Evolutionary conservation across 2,329 filamentous ascomycete species (phyloP), one percentile per base, ranked within the genome.

Genomic region (Pseudocercospora fijiensis): DNA sequence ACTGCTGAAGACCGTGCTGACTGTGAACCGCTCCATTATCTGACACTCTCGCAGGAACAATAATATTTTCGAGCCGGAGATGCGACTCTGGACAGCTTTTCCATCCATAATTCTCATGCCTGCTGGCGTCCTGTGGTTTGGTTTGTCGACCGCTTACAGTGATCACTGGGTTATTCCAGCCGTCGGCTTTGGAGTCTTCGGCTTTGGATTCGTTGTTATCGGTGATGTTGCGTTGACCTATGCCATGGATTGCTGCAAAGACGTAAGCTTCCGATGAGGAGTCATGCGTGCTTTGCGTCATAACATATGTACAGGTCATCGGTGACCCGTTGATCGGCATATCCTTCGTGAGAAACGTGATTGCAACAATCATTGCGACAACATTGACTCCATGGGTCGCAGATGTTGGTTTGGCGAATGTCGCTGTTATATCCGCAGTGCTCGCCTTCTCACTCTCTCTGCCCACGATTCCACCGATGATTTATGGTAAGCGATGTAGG

Each of bases 1-100:
- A 0, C 75, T 83, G 41, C 80, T 82, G 62, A 81, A 79, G 30
- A 59, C 63, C 4, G 53, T 57, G 16, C 61, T 64, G 10, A 26
- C 58, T 18, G 66, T 58, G 24, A 69, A 72, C 52, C 58, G 65
- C 16, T 57, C 70, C 9, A 65, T 65, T 11, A 27, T 71, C 6
- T 63, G 60, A 24, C 60, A 70, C n/a, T 57, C 69, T 22, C 63
- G 65, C 9, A 67, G 70, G 3, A 71, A 72, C 53, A 58, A 64
- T 43, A 68, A 69, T 2, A 65, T 67, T 24, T 66, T 67, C 37
- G 70, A 72, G 49, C 70, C 70, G 10, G 70, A 72, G 27, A 67
- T 69, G 57, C 57, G 67, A 18, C 62, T 71, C 1, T 70, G 69
- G 67, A 24, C 64, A 4, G 65, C 63, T 20, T 24, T 69, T 0